phyloP scores from a whole-genome alignment of 345 rosid species.

The Citrus sp. region DNA sequence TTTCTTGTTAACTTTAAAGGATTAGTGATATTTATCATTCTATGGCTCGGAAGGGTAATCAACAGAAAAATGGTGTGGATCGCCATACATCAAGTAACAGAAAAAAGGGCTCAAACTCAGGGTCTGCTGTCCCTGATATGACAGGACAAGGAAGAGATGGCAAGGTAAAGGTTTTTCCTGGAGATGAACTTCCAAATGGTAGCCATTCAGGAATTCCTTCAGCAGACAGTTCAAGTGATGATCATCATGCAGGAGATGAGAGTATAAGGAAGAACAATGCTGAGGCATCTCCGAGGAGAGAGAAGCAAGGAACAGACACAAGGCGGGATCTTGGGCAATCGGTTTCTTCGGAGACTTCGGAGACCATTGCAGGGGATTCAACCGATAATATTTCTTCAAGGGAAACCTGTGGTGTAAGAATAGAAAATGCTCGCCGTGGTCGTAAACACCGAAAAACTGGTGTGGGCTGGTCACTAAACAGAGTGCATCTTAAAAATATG shows the following conservation, averaged over 20 bases:
- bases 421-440: constrained; percentile 37
- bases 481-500: constrained; percentile 43
- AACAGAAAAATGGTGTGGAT: constrained; percentile 71
- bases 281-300: constrained; percentile 26
- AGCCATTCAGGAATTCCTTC: constrained; percentile 31
- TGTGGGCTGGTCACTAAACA: constrained; percentile 37
- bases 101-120: constrained; percentile 47
- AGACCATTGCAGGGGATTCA: constrained; percentile 26
- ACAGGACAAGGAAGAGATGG: constrained; percentile 43
- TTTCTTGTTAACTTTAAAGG: constrained; percentile 9
- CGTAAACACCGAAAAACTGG: constrained; percentile 30
- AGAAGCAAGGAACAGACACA: constrained; percentile 36
- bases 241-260: constrained; percentile 29
- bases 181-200: constrained; percentile 45
- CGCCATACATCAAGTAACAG: constrained; percentile 44
- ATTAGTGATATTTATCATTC: constrained; percentile 2
- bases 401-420: constrained; percentile 26
- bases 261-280: constrained; percentile 24
- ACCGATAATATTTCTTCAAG: constrained; percentile 28
- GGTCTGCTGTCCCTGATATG: constrained; percentile 22
- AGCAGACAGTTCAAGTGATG: constrained; percentile 12
- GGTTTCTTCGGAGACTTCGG: constrained; percentile 27
- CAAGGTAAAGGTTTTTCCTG: constrained; percentile 38
- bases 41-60: constrained; percentile 89
- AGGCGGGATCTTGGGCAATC: constrained; percentile 26